Base-by-base conservation (phyloP, 2,329 filamentous ascomycete species). In the Penicillium nordicum region DNA sequence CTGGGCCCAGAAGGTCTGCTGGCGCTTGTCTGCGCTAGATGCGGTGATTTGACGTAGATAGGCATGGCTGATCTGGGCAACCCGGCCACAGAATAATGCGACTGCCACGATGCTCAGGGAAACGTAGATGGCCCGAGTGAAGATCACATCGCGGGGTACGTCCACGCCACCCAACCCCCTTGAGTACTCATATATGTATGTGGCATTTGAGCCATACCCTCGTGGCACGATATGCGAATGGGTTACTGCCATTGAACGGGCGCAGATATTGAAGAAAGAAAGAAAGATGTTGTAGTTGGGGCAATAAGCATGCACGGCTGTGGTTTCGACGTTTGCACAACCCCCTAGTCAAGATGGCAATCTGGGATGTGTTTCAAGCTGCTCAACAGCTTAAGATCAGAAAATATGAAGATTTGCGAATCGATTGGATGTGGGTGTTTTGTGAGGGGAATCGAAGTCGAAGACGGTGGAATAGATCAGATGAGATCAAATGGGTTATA, bases 1-100 rank as follows among this genome's bases (percentile, higher is more conserved):
- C 37, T 74, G 61, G 18, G 73, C 74, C 75, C 78, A 80, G 61
- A 76, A 80, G 30, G 67, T 72, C 58, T 80, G 78, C 53, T 78
- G 72, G 29, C 64, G 63, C 47, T 65, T 63, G 34, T 60, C 71
- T 16, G 75, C 68, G 1, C 70, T 67, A 34, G 74, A 61, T 23
- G 76, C 75, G 44, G 72, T 74, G 55, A 79, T 71, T 46, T 73
- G 75, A 18, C 78, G 76, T 40, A 79, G 68, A 57, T 79, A 75
- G 21, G 74, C 70, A 64, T 78, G 75, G 57, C 70, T 74, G 34
- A 78, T 70, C 57, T 79, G 76, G 21, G 69, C 69, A 23, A 78
- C 59, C 36, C 78, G 74, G 37, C 72, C 69, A 37, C 75, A 64
- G 44, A 78, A 70, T 32, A 80, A 61, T 25, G 69, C 58, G 30